Conservation (phyloP, 129 eudicot species). For the Apium graveolens region DNA sequence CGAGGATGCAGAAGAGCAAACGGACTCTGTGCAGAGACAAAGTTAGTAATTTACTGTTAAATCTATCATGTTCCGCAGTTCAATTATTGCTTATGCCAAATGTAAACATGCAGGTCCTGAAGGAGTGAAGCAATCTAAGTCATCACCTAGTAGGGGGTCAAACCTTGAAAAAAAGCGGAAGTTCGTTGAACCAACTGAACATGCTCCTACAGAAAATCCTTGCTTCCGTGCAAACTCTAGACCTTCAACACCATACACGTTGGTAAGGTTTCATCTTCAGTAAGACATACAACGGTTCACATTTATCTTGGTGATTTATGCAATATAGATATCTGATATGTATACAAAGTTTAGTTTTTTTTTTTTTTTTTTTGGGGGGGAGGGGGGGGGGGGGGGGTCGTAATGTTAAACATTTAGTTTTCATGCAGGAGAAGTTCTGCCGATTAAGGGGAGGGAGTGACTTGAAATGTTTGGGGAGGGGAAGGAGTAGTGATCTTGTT, state of each 20-base stretch:
- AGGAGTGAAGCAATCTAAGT: background rate
- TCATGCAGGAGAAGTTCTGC: too few relatives aligned
- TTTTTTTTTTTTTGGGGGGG: too few relatives aligned
- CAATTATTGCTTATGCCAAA: background rate
- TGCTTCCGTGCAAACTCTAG: background rate
- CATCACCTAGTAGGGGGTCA: background rate
- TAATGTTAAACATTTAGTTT: too few relatives aligned
- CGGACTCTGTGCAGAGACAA: background rate
- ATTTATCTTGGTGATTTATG: background rate
- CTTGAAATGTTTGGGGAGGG: too few relatives aligned
- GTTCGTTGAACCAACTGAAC: background rate
- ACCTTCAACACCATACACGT: background rate
- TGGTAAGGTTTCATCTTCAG: background rate
- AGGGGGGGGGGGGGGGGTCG: too few relatives aligned
- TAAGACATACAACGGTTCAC: background rate
- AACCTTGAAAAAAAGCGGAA: background rate
- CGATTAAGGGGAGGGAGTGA: too few relatives aligned
- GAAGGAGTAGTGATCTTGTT: too few relatives aligned
- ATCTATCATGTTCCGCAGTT: background rate
- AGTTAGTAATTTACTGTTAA: background rate
- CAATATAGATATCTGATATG: background rate
- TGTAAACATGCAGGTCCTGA: conserved; percentile 1
- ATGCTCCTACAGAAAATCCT: background rate
- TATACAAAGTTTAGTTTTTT: background rate
- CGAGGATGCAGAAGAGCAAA: background rate